Evolutionary conservation across 2,329 filamentous ascomycete genomes (phyloP), one percentile per base, ranked within the genome.

Genomic region (Calycina herbarum): DNA sequence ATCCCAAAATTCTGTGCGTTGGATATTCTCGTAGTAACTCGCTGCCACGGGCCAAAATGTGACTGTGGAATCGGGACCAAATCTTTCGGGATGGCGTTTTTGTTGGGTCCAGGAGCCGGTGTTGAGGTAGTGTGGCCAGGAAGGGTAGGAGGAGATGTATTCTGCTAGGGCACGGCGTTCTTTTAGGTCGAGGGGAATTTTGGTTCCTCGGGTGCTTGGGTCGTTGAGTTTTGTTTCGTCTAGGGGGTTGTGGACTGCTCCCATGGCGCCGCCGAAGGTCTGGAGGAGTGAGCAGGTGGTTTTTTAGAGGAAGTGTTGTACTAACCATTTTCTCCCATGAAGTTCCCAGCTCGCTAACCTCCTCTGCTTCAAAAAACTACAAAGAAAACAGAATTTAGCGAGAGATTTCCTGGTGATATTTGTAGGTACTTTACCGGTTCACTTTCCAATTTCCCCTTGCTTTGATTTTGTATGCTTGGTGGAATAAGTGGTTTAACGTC

Each of bases 291-390:
- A 29, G 27, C 20, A 20, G 20, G 20, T 20, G 20, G 20, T 20
- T 20, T 20, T 20, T 29, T 29, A 29, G 27, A 1, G 17, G n/a
- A 20, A 20, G n/a, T 20, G 7, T 7, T 8, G 2, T 48, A 48
- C 42, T 48, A n/a, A 48, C 42, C 42, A 48, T 48, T n/a, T 48
- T 48, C n/a, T 48, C 42, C 42, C 42, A 48, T 20, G 42, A 48
- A 48, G 17, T 48, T 48, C 42, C 42, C 7, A 48, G 17, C 8
- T 48, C 42, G 8, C 42, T 48, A 7, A 48, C n/a, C 10, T 48
- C 17, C 15, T 48, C 42, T n/a, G 17, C 2, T 48, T 48, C 42
- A n/a, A n/a, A 48, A 48, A 48, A 48, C 42, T 48, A 17, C 20
- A 20, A n/a, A 2, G 1, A 20, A 17, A n/a, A 48, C 7, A 8